A percentile compares a stretch with the other conserved stretches of the same genome.
Conservation (phyloP, 1,284 basidiomycete genomes). For the Leccinum brunneo-olivaceum region DNA sequence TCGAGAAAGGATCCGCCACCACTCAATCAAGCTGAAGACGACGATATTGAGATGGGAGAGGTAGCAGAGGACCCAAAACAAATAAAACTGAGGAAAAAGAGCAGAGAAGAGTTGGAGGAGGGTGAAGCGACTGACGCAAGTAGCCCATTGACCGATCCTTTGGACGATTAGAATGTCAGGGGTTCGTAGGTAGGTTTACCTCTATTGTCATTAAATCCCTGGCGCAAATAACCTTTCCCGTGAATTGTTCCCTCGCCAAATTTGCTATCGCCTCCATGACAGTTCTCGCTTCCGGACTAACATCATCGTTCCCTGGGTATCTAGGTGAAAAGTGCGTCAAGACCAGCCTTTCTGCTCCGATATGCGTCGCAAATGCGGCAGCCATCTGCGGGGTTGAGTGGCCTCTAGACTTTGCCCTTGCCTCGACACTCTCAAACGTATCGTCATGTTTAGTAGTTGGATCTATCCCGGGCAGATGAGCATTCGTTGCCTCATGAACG, state of each 20-base stretch:
- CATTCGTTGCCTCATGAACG: conserved; percentile 89
- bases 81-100: conserved; percentile 43
- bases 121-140: conserved; percentile 76
- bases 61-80: conserved; percentile 61
- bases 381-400: conserved; percentile 94
- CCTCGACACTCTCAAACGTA: conserved; percentile 58
- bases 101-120: conserved; percentile 70
- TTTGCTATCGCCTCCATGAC: conserved; percentile 57
- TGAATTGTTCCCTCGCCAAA: conserved; percentile 49
- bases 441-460: conserved; percentile 48
- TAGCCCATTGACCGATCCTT: conserved; percentile 68
- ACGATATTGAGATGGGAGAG: conserved; percentile 85
- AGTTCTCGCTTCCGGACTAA: conserved; percentile 38
- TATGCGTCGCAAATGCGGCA: conserved; percentile 69
- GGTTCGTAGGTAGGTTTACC: conserved; percentile 32
- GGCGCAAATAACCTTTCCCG: conserved; percentile 55
- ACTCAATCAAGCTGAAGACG: conserved; percentile 30
- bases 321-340: conserved; percentile 83
- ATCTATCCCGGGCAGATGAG: conserved; percentile 70
- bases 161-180: conserved; percentile 31
- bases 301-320: conserved; percentile 51
- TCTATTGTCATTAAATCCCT: conserved; percentile 67
- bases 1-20: conserved; percentile 19
- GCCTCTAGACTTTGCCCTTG: conserved; percentile 70
- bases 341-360: conserved; percentile 61